Evolutionary conservation across 78 protist species (phyloP).

Genomic region (Pigoraptor vietnamica): DNA sequence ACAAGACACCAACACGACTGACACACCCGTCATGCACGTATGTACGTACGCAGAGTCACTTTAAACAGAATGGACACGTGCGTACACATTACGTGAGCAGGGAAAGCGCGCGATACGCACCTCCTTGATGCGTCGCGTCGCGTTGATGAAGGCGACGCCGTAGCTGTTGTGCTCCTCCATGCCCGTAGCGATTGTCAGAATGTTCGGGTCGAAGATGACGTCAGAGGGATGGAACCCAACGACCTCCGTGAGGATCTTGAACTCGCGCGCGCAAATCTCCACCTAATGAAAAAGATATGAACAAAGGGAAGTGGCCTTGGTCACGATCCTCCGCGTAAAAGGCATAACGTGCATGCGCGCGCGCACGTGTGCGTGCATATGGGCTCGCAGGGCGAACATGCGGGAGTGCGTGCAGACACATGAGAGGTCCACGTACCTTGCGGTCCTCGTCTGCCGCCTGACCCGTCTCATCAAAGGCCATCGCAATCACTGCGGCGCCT

Average conservation of each 20-base stretch:
- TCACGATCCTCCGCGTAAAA: neutral
- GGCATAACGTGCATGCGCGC: neutral
- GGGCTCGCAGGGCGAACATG: too few relatives aligned
- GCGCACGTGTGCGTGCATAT: too few relatives aligned
- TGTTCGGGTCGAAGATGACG: constrained; percentile 97
- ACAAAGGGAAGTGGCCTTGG: too few relatives aligned
- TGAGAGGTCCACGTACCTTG: constrained; percentile 37
- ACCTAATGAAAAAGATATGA: constrained; percentile 9
- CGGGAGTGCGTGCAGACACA: too few relatives aligned
- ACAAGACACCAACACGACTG: neutral
- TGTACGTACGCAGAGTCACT: neutral
- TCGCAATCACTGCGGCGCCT: constrained; percentile 86
- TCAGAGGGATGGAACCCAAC: constrained; percentile 82
- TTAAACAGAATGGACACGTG: neutral
- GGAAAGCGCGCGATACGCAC: constrained; percentile 14
- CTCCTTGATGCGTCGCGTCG: constrained; percentile 61
- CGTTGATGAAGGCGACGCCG: constrained; percentile 91
- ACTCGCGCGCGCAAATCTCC: constrained; percentile 88
- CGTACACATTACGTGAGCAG: neutral
- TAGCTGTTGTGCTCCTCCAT: constrained; percentile 95
- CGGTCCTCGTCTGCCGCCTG: constrained; percentile 83
- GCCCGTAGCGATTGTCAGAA: constrained; percentile 96
- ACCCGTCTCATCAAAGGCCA: constrained; percentile 98
- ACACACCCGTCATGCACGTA: too few relatives aligned
- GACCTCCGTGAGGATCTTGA: constrained; percentile 67